Conservation (phyloP, 768 basidiomycete genomes). For the Trametes punicea region DNA sequence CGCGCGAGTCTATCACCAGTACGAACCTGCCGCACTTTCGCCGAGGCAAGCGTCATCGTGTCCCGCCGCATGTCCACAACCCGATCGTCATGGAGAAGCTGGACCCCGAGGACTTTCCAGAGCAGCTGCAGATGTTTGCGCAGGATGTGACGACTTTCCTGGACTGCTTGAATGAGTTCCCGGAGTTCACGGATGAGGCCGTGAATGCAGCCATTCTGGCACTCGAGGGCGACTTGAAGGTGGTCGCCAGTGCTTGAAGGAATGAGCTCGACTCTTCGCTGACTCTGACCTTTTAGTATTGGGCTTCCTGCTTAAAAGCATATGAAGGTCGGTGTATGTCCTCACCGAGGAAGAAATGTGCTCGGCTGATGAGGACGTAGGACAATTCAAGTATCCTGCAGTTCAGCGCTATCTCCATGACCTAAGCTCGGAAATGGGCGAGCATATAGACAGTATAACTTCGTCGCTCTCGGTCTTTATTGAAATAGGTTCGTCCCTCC, state of each 20-base stretch:
- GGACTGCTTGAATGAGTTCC: constrained; percentile 72
- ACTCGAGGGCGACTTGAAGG: constrained; percentile 69
- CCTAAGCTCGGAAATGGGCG: constrained; percentile 68
- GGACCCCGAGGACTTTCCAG: constrained; percentile 64
- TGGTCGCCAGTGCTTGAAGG: constrained; percentile 25
- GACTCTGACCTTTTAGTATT: constrained; percentile 62
- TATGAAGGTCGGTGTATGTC: constrained; percentile 53
- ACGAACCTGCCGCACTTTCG: constrained; percentile 34
- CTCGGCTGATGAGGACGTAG: constrained; percentile 31
- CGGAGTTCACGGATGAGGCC: constrained; percentile 72
- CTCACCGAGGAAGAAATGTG: too few relatives aligned
- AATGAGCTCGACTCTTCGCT: neutral
- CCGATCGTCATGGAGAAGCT: constrained; percentile 55
- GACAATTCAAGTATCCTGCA: constrained; percentile 68
- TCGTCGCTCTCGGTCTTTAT: constrained; percentile 70
- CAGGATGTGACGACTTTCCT: constrained; percentile 67
- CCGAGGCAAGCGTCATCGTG: constrained; percentile 30
- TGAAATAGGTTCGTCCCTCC: constrained; percentile 55
- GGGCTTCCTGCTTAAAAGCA: constrained; percentile 67
- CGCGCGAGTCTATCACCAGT: constrained; percentile 37
- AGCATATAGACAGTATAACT: constrained; percentile 68
- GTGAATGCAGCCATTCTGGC: constrained; percentile 63
- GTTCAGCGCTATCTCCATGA: constrained; percentile 76
- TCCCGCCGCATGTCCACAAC: constrained; percentile 45
- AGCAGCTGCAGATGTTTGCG: constrained; percentile 59